phyloP scores from a whole-genome alignment of 176 grass and related monocot species.

The Triticum timopheevii region DNA sequence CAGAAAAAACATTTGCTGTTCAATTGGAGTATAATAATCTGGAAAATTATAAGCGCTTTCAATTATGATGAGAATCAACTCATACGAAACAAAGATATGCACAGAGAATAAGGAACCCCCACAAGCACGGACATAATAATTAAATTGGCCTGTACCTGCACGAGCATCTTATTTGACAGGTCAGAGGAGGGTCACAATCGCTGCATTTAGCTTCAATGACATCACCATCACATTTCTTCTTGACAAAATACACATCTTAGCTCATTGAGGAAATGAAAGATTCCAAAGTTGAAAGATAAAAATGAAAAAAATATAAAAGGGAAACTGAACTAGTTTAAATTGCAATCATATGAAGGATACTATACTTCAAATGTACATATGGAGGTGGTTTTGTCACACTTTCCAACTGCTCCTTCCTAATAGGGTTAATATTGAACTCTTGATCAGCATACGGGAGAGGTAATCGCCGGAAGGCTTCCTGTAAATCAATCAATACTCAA shows the following conservation, averaged over 20 bases:
- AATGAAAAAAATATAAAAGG: neutral
- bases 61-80: neutral
- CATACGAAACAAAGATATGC: neutral
- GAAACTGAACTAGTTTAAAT: neutral
- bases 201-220: constrained; percentile 60
- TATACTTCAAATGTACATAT: constrained; percentile 73
- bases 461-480: constrained; percentile 77
- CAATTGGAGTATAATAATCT: neutral
- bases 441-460: constrained; percentile 72
- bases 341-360: constrained; percentile 60
- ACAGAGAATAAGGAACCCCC: neutral
- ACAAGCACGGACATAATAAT: neutral
- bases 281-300: constrained; percentile 12
- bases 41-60: neutral
- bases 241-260: constrained; percentile 85
- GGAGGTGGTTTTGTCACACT: constrained; percentile 52
- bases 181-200: constrained; percentile 56
- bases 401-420: constrained; percentile 42
- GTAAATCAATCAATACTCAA: constrained; percentile 32
- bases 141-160: constrained; percentile 59
- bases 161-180: constrained; percentile 68
- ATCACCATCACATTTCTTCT: constrained; percentile 56
- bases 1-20: neutral
- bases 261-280: constrained; percentile 20
- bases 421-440: constrained; percentile 67